Evolutionary conservation across 495 filamentous ascomycete species (phyloP).

Genomic region (Lepraria neglecta): DNA sequence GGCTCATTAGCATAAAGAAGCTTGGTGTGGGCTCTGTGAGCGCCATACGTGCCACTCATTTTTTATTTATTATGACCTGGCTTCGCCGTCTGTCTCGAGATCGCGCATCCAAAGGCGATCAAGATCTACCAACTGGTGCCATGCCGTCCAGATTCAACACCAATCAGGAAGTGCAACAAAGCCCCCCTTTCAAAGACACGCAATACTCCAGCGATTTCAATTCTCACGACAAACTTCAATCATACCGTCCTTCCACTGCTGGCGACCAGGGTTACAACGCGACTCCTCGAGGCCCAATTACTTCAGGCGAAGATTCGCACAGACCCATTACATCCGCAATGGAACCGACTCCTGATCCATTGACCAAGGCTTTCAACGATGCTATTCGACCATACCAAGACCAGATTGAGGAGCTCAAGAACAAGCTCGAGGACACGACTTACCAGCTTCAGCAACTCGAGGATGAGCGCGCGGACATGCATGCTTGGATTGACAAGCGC

Average conservation of each 20-base stretch:
- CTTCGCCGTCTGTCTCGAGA: constrained; percentile 30
- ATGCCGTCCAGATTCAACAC: constrained; percentile 21
- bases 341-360: constrained; percentile 39
- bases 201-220: constrained; percentile 28
- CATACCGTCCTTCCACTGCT: constrained; percentile 27
- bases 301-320: constrained; percentile 15
- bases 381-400: constrained; percentile 43
- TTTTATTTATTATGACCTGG: constrained; percentile 29
- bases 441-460: constrained; percentile 41
- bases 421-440: constrained; percentile 39
- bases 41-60: constrained; percentile 12
- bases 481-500: constrained; percentile 48
- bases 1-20: constrained; percentile 7
- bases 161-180: constrained; percentile 19
- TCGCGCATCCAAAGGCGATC: constrained; percentile 27
- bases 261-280: constrained; percentile 24
- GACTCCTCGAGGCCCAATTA: constrained; percentile 17
- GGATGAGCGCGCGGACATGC: constrained; percentile 41
- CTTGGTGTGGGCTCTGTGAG: constrained; percentile 2
- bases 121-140: constrained; percentile 26
- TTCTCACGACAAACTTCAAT: constrained; percentile 29
- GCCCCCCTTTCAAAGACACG: constrained; percentile 29
- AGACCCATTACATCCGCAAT: constrained; percentile 17
- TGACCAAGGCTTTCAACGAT: constrained; percentile 45
- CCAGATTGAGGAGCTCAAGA: constrained; percentile 41